phyloP scores from a whole-genome alignment of 2,329 filamentous ascomycete genomes.

The Magnaporthiopsis rhizophila region DNA sequence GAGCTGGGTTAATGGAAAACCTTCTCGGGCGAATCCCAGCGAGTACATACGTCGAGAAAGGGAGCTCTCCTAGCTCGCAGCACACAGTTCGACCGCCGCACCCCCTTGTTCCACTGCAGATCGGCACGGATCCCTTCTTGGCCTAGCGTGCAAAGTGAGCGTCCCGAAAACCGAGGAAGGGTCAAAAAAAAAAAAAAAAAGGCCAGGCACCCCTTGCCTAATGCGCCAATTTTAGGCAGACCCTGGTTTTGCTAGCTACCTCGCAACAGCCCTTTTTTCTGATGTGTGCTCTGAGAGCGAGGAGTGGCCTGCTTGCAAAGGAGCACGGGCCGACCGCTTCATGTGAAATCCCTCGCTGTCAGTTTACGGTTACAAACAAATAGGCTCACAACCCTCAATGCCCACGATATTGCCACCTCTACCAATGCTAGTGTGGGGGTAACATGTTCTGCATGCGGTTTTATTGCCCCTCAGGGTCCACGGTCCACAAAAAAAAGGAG shows the following conservation, averaged over 20 bases:
- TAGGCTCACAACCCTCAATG: background rate
- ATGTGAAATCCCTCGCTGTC: background rate
- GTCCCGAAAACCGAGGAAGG: background rate
- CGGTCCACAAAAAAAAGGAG: background rate
- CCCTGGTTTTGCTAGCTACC: background rate
- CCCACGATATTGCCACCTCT: background rate
- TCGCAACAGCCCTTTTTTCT: background rate
- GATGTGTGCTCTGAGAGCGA: background rate
- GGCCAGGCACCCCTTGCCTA: background rate
- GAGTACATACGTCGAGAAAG: no score
- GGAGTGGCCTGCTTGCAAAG: no score
- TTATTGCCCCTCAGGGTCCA: background rate
- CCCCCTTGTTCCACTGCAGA: no score
- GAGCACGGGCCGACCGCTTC: background rate
- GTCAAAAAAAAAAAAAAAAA: background rate
- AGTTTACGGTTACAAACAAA: no score
- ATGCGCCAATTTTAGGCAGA: background rate
- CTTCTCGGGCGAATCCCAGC: background rate
- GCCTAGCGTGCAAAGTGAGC: background rate
- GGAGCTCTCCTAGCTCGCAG: no score
- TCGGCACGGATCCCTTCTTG: background rate
- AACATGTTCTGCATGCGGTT: background rate
- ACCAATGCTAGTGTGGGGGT: background rate
- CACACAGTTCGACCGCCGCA: no score
- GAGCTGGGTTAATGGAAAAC: background rate